Evolutionary conservation across 495 filamentous ascomycete species (phyloP).

Genomic region (Neurospora sublineolata): DNA sequence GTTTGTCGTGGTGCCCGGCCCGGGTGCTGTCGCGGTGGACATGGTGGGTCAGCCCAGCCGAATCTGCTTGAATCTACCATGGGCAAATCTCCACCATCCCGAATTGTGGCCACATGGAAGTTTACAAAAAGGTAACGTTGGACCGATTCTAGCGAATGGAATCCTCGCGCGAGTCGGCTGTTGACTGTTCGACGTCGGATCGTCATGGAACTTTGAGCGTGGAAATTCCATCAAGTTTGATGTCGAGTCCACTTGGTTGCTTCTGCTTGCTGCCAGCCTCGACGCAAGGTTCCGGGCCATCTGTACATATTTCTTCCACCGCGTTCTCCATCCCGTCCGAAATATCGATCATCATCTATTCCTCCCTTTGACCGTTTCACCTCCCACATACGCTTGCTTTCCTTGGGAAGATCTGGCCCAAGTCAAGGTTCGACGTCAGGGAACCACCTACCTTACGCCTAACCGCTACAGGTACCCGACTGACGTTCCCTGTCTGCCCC

Average conservation of each 20-base stretch:
- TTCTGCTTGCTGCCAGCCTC: neutral
- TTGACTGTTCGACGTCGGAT: neutral
- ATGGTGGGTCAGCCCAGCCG: neutral
- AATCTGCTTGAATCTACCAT: neutral
- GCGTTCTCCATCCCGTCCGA: neutral
- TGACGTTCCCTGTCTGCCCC: neutral
- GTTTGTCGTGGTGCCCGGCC: neutral
- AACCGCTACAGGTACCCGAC: neutral
- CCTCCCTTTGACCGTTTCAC: neutral
- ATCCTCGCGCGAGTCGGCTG: neutral
- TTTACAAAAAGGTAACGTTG: slow-evolving; percentile 4
- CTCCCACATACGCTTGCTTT: neutral
- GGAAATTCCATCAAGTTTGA: neutral
- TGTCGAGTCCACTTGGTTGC: neutral
- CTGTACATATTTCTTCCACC: neutral
- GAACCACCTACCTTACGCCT: neutral
- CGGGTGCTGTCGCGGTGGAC: neutral
- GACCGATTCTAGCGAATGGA: neutral
- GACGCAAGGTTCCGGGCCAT: neutral
- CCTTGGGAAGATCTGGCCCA: neutral
- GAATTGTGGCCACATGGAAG: slow-evolving; percentile 24
- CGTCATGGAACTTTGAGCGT: neutral
- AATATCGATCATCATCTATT: neutral
- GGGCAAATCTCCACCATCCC: slow-evolving; percentile 11
- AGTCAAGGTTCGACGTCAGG: neutral